These are phyloP conservation scores for Xylaria polymorpha DNA, from an alignment of 2,329 filamentous ascomycete species.

Conservation along the genomic window DNA sequence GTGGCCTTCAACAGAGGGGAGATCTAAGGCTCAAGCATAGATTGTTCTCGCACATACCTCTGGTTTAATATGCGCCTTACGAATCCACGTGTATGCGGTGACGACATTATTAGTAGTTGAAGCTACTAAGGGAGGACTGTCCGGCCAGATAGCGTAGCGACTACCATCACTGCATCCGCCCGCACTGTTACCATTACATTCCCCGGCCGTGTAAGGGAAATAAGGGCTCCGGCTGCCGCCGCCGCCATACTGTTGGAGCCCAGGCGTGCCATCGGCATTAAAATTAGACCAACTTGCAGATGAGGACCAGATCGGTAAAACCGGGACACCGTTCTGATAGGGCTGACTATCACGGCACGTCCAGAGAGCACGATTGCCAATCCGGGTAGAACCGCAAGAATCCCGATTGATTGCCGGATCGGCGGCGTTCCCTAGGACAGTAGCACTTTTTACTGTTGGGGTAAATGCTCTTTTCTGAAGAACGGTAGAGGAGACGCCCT, in stretches of 20 bases:
- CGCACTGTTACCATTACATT: constrained; percentile 28
- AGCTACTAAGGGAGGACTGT: constrained; percentile 41
- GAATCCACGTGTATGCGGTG: constrained; percentile 45
- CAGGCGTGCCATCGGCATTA: constrained; percentile 32
- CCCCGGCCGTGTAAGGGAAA: constrained; percentile 30
- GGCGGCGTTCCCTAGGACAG: constrained; percentile 46
- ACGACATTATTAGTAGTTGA: constrained; percentile 34
- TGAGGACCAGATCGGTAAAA: constrained; percentile 41
- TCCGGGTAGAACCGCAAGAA: constrained; percentile 38
- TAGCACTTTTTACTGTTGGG: constrained; percentile 40
- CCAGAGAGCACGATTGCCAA: constrained; percentile 38
- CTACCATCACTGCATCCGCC: constrained; percentile 36
- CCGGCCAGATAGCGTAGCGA: constrained; percentile 46
- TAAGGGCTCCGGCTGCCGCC: constrained; percentile 32
- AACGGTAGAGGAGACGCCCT: constrained; percentile 16
- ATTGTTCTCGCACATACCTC: constrained; percentile 25
- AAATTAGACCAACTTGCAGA: constrained; percentile 44
- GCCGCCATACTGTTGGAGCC: constrained; percentile 29
- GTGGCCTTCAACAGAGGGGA: not conserved
- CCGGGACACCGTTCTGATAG: constrained; percentile 38
- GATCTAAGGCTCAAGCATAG: not conserved
- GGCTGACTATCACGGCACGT: constrained; percentile 41
- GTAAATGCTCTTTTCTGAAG: constrained; percentile 27
- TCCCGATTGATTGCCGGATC: constrained; percentile 42
- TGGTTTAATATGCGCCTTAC: constrained; percentile 38